Evolutionary conservation across 345 rosid genomes (phyloP).

Genomic region (Corymbia maculata): DNA sequence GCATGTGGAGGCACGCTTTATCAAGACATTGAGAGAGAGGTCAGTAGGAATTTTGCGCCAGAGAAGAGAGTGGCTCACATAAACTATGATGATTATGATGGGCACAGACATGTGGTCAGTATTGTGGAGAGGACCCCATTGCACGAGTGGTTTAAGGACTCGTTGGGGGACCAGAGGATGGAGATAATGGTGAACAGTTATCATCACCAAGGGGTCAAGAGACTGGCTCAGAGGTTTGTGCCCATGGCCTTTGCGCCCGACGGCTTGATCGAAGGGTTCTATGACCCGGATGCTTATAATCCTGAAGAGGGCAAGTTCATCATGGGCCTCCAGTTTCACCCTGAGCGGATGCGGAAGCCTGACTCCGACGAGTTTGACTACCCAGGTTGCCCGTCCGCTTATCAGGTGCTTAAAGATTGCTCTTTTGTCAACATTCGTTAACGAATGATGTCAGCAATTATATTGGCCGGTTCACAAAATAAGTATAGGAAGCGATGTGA

Average conservation of each 20-base stretch:
- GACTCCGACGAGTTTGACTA: slow-evolving; percentile 55
- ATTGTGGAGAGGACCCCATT: slow-evolving; percentile 54
- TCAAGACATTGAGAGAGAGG: slow-evolving; percentile 56
- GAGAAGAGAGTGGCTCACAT: slow-evolving; percentile 41
- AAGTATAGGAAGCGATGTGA: neutral
- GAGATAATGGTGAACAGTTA: slow-evolving; percentile 76
- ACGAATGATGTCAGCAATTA: neutral
- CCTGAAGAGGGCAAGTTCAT: slow-evolving; percentile 74
- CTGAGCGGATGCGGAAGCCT: slow-evolving; percentile 64
- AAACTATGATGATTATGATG: slow-evolving; percentile 70
- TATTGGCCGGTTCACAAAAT: neutral
- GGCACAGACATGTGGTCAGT: slow-evolving; percentile 53
- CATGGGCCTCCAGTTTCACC: slow-evolving; percentile 88
- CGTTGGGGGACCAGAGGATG: slow-evolving; percentile 39
- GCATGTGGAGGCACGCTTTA: slow-evolving; percentile 85
- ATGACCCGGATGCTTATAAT: slow-evolving; percentile 67
- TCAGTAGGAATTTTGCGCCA: slow-evolving; percentile 15
- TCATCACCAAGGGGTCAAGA: slow-evolving; percentile 89
- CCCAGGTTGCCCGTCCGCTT: slow-evolving; percentile 74
- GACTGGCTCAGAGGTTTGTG: slow-evolving; percentile 53
- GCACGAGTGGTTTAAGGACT: slow-evolving; percentile 58
- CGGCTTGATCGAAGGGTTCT: slow-evolving; percentile 84
- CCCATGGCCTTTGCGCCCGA: slow-evolving; percentile 83
- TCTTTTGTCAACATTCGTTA: neutral
- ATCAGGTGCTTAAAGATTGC: slow-evolving; percentile 37